Evolutionary conservation across 2,329 filamentous ascomycete genomes (phyloP).

Genomic region (Dactylellina parvicollis): DNA sequence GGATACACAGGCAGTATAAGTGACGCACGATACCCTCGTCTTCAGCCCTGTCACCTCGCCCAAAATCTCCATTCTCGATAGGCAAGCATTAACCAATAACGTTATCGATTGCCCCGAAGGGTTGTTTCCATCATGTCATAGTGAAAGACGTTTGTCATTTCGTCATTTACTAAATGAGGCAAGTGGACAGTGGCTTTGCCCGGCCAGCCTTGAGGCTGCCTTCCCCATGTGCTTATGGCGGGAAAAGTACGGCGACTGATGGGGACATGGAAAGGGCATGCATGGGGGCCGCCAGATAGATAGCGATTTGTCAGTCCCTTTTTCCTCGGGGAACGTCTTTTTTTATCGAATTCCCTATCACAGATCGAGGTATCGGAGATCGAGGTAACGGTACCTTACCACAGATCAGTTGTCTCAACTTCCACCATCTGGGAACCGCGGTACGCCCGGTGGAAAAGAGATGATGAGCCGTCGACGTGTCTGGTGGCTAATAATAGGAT

Average conservation of each 20-base stretch:
- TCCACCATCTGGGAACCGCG: constrained; percentile 26
- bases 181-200: constrained; percentile 54
- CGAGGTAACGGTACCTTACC: constrained; percentile 41
- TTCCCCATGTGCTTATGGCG: constrained; percentile 37
- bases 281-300: constrained; percentile 51
- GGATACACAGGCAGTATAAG: background rate
- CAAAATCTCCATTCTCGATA: constrained; percentile 42
- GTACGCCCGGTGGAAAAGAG: constrained; percentile 15
- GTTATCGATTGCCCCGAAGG: constrained; percentile 38
- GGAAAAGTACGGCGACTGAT: constrained; percentile 54
- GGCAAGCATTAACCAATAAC: constrained; percentile 42
- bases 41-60: constrained; percentile 46
- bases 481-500: constrained; percentile 51
- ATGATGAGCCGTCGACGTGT: constrained; percentile 48
- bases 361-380: constrained; percentile 28
- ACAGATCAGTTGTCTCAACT: constrained; percentile 4
- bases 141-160: constrained; percentile 50
- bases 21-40: constrained; percentile 15
- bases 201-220: constrained; percentile 38
- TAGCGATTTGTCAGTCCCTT: constrained; percentile 54
- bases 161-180: constrained; percentile 51
- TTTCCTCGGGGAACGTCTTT: constrained; percentile 43
- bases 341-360: constrained; percentile 48
- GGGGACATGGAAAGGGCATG: constrained; percentile 53
- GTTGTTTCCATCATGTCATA: constrained; percentile 40